These are phyloP conservation scores for Volvariella volvacea DNA, from an alignment of 1,284 basidiomycete genomes.

Conservation along the genomic window DNA sequence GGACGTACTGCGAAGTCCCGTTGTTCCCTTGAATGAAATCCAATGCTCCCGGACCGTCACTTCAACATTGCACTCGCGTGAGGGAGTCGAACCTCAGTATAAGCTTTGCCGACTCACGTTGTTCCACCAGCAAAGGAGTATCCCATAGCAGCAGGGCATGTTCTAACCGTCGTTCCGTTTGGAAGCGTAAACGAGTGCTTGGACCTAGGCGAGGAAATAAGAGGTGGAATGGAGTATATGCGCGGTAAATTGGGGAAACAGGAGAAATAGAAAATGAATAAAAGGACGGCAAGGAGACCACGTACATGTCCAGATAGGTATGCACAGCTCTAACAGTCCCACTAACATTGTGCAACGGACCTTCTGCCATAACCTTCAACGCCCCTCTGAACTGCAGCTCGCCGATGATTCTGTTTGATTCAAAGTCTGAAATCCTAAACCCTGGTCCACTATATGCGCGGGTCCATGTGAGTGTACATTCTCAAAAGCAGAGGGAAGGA, in stretches of 20 bases:
- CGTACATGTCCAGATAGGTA: conserved; percentile 62
- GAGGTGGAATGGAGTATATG: conserved; percentile 1
- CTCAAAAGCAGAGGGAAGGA: conserved; percentile 2
- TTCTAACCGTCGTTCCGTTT: conserved; percentile 63
- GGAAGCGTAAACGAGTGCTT: conserved; percentile 57
- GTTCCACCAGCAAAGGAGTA: conserved; percentile 76
- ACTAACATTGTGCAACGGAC: conserved; percentile 34
- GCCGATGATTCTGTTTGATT: conserved; percentile 66
- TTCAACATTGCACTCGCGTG: conserved; percentile 15
- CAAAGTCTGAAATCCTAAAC: conserved; percentile 66
- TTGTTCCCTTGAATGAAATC: conserved; percentile 79
- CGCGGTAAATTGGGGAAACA: background rate
- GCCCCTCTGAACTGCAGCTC: conserved; percentile 62
- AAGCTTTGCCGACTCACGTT: conserved; percentile 41
- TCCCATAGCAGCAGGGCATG: conserved; percentile 77
- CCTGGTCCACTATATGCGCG: conserved; percentile 51
- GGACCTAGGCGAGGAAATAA: conserved; percentile 36
- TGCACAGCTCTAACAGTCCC: conserved; percentile 65
- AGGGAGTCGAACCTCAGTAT: conserved; percentile 6
- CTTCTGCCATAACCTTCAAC: conserved; percentile 48
- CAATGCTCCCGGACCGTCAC: conserved; percentile 77
- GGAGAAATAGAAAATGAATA: conserved; percentile 4
- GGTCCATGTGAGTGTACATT: no score
- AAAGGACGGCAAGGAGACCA: conserved; percentile 9
- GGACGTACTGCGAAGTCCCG: conserved; percentile 42